Evolutionary conservation across 805 yeast genomes (phyloP), one percentile per base, ranked within the genome.

Genomic region (Ogataea paradorogensis): DNA sequence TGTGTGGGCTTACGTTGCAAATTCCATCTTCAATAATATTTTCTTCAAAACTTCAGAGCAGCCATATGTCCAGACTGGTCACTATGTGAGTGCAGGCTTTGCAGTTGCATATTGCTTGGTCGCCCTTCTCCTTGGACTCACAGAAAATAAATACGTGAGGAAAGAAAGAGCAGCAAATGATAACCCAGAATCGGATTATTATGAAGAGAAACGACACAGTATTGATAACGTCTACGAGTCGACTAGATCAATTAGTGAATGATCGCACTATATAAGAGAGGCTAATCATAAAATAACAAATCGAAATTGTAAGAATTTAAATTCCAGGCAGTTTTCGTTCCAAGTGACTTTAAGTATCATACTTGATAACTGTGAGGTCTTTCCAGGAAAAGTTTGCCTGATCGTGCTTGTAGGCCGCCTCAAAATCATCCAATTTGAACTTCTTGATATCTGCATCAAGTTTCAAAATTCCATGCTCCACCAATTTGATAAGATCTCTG

Each of bases 1-100:
- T 34, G 47, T 45, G 5, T 45, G 48, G 46, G 51, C 46, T 8
- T 50, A 40, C 27, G 38, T 43, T 29, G 51, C 53, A 9, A 45
- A 47, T 35, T 40, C 41, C 34, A 50, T 50, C 35, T 43, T 45
- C 32, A 47, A 47, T 34, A 45, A 42, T 15, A 43, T 47, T 15
- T 45, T 49, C 50, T 50, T 42, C 36, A 42, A 47, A 30, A 47
- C 53, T 2, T 24, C 45, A 3, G 36, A 47, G 5, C 51, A 47
- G 18, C 51, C 53, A 6, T 42, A 38, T 23, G 47, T 50, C 10
- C 15, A 30, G 2, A 47, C 50, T 9, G 53, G 53, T 29, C 51
- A 52, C 43, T 56, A 55, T 24, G 43, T 58, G 13, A 42, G 56
- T 7, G 50, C 51, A 13, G 39, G 40, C 15, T 47, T 47, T 32